phyloP scores from a whole-genome alignment of 345 rosid species.

The Erodium maritimum region DNA sequence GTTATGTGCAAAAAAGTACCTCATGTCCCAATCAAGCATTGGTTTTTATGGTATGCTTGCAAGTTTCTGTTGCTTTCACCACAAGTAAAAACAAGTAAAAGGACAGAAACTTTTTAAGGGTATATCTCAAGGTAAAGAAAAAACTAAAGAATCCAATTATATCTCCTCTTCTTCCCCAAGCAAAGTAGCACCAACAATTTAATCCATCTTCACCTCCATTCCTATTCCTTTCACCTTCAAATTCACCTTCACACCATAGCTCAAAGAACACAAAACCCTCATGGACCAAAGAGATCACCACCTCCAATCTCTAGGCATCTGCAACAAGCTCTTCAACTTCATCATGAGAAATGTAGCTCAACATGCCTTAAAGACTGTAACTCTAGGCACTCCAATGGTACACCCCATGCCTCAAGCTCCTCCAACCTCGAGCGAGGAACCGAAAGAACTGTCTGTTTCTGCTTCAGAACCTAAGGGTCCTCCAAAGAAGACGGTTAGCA shows the following conservation, averaged over 20 bases:
- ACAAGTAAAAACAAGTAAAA: neutral
- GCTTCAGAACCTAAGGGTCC: neutral
- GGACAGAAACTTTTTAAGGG: neutral
- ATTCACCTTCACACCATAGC: neutral
- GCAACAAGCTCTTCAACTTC: neutral
- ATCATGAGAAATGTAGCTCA: neutral
- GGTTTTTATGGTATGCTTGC: neutral
- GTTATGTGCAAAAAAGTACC: neutral
- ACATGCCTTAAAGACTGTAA: neutral
- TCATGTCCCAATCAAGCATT: neutral
- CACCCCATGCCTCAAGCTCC: neutral
- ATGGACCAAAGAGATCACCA: neutral
- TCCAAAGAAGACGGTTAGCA: neutral
- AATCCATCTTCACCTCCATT: neutral
- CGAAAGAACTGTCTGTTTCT: neutral
- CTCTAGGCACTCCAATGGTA: neutral
- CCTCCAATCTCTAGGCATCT: neutral
- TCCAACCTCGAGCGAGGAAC: neutral
- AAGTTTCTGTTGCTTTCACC: neutral
- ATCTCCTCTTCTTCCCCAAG: neutral
- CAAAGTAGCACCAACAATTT: neutral
- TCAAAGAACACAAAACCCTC: neutral
- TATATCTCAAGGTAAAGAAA: neutral
- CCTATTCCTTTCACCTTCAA: neutral
- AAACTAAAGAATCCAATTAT: too few species aligned